Percentiles rank a stretch among this genome's conserved stretches.
phyloP scores from a whole-genome alignment of 768 basidiomycete genomes.

The Hygrophorus pudorinus region DNA sequence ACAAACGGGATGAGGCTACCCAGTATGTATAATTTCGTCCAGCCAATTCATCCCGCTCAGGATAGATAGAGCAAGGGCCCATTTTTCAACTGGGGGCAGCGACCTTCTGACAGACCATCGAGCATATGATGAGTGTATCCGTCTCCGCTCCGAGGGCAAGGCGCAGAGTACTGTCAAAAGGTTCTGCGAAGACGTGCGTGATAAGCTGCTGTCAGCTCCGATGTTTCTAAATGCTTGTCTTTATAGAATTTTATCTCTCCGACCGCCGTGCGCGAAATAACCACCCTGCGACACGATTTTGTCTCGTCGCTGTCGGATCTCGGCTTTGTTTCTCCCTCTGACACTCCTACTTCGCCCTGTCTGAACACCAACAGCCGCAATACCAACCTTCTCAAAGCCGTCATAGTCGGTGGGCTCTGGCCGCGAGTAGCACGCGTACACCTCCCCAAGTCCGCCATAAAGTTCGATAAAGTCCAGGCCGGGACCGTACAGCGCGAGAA shows the following conservation, averaged over 20 bases:
- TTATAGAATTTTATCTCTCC: constrained; percentile 74
- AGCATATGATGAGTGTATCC: constrained; percentile 59
- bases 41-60: not conserved
- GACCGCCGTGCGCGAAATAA: constrained; percentile 67
- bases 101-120: constrained; percentile 78
- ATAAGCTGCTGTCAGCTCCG: not conserved
- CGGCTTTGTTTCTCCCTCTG: constrained; percentile 50
- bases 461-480: constrained; percentile 77
- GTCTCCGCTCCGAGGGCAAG: constrained; percentile 40
- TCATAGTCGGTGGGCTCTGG: constrained; percentile 82
- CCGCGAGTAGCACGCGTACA: constrained; percentile 72
- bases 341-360: constrained; percentile 32
- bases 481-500: constrained; percentile 83
- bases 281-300: constrained; percentile 70
- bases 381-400: constrained; percentile 70
- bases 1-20: constrained; percentile 73
- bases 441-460: constrained; percentile 62
- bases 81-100: constrained; percentile 63
- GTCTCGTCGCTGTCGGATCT: constrained; percentile 56
- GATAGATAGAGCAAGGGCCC: constrained; percentile 50
- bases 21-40: constrained; percentile 35
- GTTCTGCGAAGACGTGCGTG: constrained; percentile 65
- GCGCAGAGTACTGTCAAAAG: constrained; percentile 32
- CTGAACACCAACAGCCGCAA: constrained; percentile 61
- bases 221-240: not conserved